A percentile compares a stretch with the other conserved stretches of the same genome.
Conservation (phyloP, 2,329 filamentous ascomycete genomes). For the Fusarium goolgardi region DNA sequence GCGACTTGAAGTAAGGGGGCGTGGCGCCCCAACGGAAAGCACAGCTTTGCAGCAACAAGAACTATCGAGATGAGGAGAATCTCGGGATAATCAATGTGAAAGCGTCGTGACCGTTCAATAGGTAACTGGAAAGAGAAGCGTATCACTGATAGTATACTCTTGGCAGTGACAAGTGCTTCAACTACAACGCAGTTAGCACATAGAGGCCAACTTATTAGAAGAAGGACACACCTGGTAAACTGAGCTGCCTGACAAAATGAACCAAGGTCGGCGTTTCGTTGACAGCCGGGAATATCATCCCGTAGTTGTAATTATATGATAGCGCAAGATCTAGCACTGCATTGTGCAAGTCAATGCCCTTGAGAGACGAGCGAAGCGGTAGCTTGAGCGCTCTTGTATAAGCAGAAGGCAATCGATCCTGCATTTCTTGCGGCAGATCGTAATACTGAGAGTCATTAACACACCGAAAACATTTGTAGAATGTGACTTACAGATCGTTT, state of each 20-base stretch:
- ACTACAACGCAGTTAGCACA: conserved; percentile 58
- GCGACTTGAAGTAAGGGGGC: conserved; percentile 53
- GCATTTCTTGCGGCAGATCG: conserved; percentile 72
- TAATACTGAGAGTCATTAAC: conserved; percentile 57
- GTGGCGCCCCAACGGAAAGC: conserved; percentile 77
- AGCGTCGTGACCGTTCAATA: conserved; percentile 57
- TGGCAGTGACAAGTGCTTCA: conserved; percentile 57
- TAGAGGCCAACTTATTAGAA: background rate
- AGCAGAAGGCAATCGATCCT: conserved; percentile 69
- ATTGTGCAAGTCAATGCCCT: conserved; percentile 71
- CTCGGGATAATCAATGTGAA: conserved; percentile 76
- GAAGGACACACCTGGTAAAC: conserved; percentile 73
- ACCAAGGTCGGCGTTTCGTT: conserved; percentile 77
- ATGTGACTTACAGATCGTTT: conserved; percentile 69
- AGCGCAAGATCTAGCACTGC: conserved; percentile 70
- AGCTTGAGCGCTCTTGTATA: conserved; percentile 71
- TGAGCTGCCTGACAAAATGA: conserved; percentile 75
- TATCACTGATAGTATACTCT: conserved; percentile 61
- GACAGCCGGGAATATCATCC: conserved; percentile 76
- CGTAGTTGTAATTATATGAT: conserved; percentile 75
- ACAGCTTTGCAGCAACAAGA: conserved; percentile 80
- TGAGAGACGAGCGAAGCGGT: conserved; percentile 54
- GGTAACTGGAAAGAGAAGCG: conserved; percentile 67
- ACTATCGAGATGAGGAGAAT: conserved; percentile 76
- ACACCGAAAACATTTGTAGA: background rate